Evolutionary conservation across 2,329 filamentous ascomycete genomes (phyloP).

Genomic region (Cryoendolithus antarcticus): DNA sequence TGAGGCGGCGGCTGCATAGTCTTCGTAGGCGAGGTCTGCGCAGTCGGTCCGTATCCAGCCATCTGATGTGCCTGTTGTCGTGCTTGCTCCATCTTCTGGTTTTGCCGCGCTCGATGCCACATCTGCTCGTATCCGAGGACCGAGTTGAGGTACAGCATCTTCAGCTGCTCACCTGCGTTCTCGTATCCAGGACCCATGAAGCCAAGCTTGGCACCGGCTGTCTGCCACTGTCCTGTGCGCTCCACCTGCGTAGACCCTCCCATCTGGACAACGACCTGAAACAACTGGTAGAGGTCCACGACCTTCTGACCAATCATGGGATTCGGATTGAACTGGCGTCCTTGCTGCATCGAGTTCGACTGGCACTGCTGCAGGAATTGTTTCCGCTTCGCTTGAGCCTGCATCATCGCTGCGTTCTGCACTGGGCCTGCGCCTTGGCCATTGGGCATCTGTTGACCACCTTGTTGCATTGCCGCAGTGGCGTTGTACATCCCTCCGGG

Average conservation of each 20-base stretch:
- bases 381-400: constrained; percentile 15
- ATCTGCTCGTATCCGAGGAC: constrained; percentile 65
- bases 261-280: constrained; percentile 61
- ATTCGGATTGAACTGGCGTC: constrained; percentile 60
- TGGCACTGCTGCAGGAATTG: constrained; percentile 55
- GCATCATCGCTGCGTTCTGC: constrained; percentile 7
- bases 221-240: constrained; percentile 58
- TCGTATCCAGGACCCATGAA: constrained; percentile 37
- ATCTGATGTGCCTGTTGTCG: constrained; percentile 27
- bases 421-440: constrained; percentile 10
- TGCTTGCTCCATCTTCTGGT: constrained; percentile 24
- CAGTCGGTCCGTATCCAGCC: constrained; percentile 23
- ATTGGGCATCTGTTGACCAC: constrained; percentile 12
- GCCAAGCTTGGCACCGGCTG: constrained; percentile 47
- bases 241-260: constrained; percentile 68
- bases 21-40: constrained; percentile 22
- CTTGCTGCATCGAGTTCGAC: constrained; percentile 53
- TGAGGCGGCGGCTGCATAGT: constrained; percentile 17
- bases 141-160: constrained; percentile 62
- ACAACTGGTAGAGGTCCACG: constrained; percentile 65
- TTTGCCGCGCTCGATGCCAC: constrained; percentile 43
- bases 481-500: constrained; percentile 14
- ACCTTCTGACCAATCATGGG: constrained; percentile 62
- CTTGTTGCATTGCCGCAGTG: constrained; percentile 7
- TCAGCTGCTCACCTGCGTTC: constrained; percentile 55